These are phyloP conservation scores for Anisodus acutangulus DNA, from an alignment of 257 asterid genomes.

Conservation along the genomic window DNA sequence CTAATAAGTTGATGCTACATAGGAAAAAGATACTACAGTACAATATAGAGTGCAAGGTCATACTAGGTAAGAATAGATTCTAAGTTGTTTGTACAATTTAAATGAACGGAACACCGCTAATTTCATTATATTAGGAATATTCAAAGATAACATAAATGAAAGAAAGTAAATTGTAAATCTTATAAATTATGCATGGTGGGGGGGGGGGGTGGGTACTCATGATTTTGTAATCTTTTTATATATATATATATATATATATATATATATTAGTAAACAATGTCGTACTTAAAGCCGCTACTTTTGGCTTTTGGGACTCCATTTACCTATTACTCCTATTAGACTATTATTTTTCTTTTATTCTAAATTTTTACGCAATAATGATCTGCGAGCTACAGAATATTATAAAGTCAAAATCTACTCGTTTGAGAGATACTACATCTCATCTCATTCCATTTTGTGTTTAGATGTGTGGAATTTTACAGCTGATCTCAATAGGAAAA, in stretches of 20 bases:
- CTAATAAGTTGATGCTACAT: neutral
- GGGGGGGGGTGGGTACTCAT: neutral
- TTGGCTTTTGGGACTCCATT: neutral
- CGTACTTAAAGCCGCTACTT: neutral
- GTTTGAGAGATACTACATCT: neutral
- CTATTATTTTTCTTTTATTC: neutral
- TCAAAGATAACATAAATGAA: neutral
- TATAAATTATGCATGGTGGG: neutral
- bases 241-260: too few species aligned
- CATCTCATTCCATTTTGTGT: neutral
- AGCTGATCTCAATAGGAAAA: too few species aligned
- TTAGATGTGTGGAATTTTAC: neutral
- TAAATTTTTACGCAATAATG: neutral
- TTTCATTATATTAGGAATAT: neutral
- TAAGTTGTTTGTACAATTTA: neutral
- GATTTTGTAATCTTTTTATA: too few species aligned
- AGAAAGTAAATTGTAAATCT: neutral
- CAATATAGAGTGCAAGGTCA: neutral
- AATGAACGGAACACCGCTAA: neutral
- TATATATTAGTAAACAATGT: too few species aligned
- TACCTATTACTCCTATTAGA: neutral
- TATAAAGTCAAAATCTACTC: neutral
- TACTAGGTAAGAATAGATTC: neutral
- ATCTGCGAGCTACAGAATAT: neutral
- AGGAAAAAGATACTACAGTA: neutral